These are phyloP conservation scores for Ascochyta viciae-villosae DNA, from an alignment of 2,329 filamentous ascomycete genomes.

Conservation along the genomic window DNA sequence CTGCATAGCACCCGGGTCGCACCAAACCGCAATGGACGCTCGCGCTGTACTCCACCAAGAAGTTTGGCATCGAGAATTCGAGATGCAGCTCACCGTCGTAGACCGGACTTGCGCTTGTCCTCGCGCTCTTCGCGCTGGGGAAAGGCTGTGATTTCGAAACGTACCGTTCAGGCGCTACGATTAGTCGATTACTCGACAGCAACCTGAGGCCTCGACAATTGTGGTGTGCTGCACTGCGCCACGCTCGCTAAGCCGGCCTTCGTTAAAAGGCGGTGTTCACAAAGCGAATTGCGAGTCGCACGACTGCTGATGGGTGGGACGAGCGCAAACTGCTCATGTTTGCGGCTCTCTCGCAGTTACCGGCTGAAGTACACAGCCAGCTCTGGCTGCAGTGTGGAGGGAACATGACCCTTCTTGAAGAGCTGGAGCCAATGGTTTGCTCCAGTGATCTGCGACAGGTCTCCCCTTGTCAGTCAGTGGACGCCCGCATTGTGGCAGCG, in stretches of 20 bases:
- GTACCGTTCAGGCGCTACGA: constrained; percentile 9
- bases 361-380: constrained; percentile 21
- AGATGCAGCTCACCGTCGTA: constrained; percentile 19
- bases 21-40: constrained; percentile 38
- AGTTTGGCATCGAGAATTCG: constrained; percentile 25
- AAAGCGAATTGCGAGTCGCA: constrained; percentile 30
- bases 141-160: constrained; percentile 13
- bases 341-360: constrained; percentile 43
- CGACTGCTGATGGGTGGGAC: constrained; percentile 15
- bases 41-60: constrained; percentile 27
- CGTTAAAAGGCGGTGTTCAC: constrained; percentile 29
- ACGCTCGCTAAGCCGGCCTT: constrained; percentile 36
- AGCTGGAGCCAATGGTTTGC: constrained; percentile 45
- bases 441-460: constrained; percentile 22
- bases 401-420: constrained; percentile 23
- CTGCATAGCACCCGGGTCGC: constrained; percentile 40
- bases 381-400: constrained; percentile 20
- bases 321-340: constrained; percentile 20
- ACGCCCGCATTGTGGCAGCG: constrained; percentile 13
- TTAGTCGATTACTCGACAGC: constrained; percentile 4
- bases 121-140: constrained; percentile 3
- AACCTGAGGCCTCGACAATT: constrained; percentile 36
- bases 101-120: constrained; percentile 10
- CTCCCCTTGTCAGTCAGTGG: constrained; percentile 22
- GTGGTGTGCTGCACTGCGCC: constrained; percentile 40